Percentiles rank a stretch among this genome's conserved stretches.
Conservation (phyloP, 2,329 filamentous ascomycete species). For the Ascochyta viciae-villosae region DNA sequence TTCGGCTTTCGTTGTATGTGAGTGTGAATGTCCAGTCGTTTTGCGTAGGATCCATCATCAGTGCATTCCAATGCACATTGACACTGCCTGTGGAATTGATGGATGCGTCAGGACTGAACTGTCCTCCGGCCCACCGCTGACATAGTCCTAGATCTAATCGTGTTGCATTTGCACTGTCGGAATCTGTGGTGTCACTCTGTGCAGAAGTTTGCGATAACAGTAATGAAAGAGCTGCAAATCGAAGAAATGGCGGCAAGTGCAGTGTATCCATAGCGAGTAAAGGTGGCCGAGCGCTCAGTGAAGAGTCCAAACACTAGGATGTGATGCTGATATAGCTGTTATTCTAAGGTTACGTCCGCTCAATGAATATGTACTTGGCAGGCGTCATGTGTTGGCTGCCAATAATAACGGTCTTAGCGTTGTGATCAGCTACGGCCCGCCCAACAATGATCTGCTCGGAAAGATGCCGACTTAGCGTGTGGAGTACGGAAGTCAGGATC, state of each 20-base stretch:
- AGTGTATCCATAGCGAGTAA: not conserved
- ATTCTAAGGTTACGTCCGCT: conserved; percentile 11
- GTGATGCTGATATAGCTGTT: conserved; percentile 1
- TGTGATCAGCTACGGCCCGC: conserved; percentile 5
- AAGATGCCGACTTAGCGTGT: not conserved
- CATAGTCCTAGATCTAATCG: not conserved
- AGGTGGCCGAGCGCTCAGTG: not conserved
- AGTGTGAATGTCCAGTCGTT: conserved; percentile 15
- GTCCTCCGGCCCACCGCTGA: not conserved
- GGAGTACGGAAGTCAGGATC: not conserved
- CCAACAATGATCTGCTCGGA: conserved; percentile 1
- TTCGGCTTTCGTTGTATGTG: conserved; percentile 9
- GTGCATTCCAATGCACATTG: conserved; percentile 14
- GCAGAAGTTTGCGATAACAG: not conserved
- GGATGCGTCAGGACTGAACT: not conserved
- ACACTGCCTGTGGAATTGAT: conserved; percentile 13
- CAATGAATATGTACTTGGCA: conserved; percentile 11
- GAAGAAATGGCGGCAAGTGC: not conserved
- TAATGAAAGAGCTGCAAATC: not conserved
- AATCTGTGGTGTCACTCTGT: not conserved
- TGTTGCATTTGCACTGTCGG: not conserved
- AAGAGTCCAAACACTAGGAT: not conserved
- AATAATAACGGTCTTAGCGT: conserved; percentile 19
- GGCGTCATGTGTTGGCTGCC: conserved; percentile 15
- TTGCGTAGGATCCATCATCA: conserved; percentile 15